Evolutionary conservation across 495 filamentous ascomycete genomes (phyloP), one percentile per base, ranked within the genome.

Genomic region (Xylaria castorea): DNA sequence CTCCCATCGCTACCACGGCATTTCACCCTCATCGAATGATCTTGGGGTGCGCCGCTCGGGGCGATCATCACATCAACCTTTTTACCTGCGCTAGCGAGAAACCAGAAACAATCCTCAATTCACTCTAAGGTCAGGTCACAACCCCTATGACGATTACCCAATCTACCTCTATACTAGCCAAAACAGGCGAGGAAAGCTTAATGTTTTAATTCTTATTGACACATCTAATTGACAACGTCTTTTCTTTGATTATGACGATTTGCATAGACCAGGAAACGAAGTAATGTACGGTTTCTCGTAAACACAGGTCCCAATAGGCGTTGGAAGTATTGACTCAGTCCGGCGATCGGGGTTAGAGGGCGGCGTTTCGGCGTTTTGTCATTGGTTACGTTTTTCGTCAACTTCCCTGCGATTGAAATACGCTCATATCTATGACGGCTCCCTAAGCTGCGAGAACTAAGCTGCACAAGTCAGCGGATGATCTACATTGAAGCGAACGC

Each of bases 1-100:
- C 91, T 0, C 92, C 97, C 1, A 97, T 98, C 64, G 87, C 93
- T n/a, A 84, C 91, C 53, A 95, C 95, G 4, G 92, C 94, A 0
- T 99, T 98, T 86, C 96, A 99, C 81, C 96, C 96, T 5, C 96
- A 99, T 78, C 91, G 93, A 22, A 96, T 97, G 85, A 88, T 98
- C 81, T 84, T 99, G 64, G 96, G 94, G 25, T 94, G 91, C 71
- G 91, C 94, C 0, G 93, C 92, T 12, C 83, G 90, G 11, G 89
- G 91, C 11, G 91, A 93, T 74, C 87, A 90, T 64, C 88, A 93
- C 74, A 86, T 95, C 72, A 94, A 92, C 79, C 81, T 95, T 7
- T 94, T 91, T 75, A 84, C 85, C 22, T 94, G 90, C 74, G 82
- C 86, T 36, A 78, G 83, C 70, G 80, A 80, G 61, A 80, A 76